Conservation (phyloP, 2,329 filamentous ascomycete genomes). For the Paraphaeosphaeria minitans region DNA sequence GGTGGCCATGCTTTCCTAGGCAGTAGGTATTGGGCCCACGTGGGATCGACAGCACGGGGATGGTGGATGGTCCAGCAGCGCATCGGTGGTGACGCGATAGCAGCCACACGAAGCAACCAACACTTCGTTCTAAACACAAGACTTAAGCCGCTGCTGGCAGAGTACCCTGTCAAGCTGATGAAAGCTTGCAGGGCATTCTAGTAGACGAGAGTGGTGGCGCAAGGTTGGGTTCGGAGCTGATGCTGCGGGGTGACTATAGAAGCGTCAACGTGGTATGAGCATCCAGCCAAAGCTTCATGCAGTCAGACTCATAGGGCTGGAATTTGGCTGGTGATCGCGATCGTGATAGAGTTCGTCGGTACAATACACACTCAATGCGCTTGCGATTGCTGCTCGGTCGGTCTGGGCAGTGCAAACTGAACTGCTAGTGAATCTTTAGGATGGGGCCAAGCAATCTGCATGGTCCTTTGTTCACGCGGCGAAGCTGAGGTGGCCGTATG, state of each 20-base stretch:
- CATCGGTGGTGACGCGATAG: not conserved
- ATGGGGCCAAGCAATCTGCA: constrained; percentile 5
- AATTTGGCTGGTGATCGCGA: constrained; percentile 23
- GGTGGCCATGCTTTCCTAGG: not conserved
- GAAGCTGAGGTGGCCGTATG: not conserved
- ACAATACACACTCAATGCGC: constrained; percentile 11
- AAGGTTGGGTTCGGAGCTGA: constrained; percentile 3
- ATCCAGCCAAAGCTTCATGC: constrained; percentile 15
- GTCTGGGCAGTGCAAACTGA: not conserved
- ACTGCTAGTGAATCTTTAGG: constrained; percentile 8
- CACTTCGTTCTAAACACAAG: not conserved
- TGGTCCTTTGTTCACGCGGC: not conserved
- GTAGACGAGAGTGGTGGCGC: constrained; percentile 7
- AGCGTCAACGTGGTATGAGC: constrained; percentile 12
- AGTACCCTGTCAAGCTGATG: constrained; percentile 7
- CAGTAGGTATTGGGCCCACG: constrained; percentile 10
- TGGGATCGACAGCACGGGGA: constrained; percentile 9
- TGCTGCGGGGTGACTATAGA: constrained; percentile 12
- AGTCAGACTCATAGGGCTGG: constrained; percentile 31
- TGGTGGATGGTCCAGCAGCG: not conserved
- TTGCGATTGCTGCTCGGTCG: not conserved
- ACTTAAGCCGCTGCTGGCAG: not conserved
- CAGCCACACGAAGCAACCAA: not conserved
- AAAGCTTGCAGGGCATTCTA: constrained; percentile 7
- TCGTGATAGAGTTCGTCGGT: constrained; percentile 13